A percentile compares a stretch with the other conserved stretches of the same genome.
phyloP scores from a whole-genome alignment of 140 eudicot genomes.

The Oenanthe javanica region DNA sequence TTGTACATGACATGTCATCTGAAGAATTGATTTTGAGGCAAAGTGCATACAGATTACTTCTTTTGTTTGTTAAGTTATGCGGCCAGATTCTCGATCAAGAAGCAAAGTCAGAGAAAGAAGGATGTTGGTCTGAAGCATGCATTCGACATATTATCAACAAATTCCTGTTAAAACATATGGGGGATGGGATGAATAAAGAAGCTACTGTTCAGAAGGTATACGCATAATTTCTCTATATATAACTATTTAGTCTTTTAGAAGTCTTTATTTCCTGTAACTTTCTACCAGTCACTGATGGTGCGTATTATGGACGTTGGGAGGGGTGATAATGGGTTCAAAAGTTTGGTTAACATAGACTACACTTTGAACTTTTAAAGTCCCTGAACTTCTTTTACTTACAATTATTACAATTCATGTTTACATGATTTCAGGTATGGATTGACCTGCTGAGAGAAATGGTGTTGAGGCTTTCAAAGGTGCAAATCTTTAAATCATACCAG shows the following conservation, averaged over 20 bases:
- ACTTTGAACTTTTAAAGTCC: neutral
- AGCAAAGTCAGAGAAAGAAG: constrained; percentile 12
- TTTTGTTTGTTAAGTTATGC: constrained; percentile 53
- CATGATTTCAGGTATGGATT: constrained; percentile 63
- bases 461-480: constrained; percentile 51
- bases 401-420: neutral
- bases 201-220: constrained; percentile 61
- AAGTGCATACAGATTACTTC: constrained; percentile 59
- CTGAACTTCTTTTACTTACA: neutral
- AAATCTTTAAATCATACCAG: constrained; percentile 39
- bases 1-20: constrained; percentile 82
- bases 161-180: constrained; percentile 78
- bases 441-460: constrained; percentile 75
- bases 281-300: neutral
- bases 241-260: neutral
- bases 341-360: neutral
- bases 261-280: too few species aligned
- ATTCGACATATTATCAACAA: constrained; percentile 40
- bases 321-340: neutral
- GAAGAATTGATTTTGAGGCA: constrained; percentile 66
- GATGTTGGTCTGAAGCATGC: constrained; percentile 38
- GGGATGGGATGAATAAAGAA: constrained; percentile 66
- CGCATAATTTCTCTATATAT: neutral
- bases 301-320: too few species aligned
- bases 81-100: constrained; percentile 32